Base-by-base conservation (phyloP, 352 stramenopile species). In the Phytopythium kandeliae region DNA sequence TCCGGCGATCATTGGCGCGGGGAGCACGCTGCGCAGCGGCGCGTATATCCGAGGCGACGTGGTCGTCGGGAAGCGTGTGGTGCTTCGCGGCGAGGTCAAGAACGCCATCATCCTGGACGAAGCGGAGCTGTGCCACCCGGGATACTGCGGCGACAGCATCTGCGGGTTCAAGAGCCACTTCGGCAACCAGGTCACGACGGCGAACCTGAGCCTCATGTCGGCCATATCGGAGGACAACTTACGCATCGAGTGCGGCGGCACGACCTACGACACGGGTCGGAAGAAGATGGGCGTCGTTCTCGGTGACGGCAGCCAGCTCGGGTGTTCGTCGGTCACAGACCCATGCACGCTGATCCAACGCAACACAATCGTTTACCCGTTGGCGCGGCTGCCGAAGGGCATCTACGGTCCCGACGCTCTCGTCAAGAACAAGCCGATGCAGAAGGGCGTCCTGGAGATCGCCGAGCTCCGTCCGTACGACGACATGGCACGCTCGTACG, bases 401-500 rank as follows among this genome's bases (percentile, higher is more conserved):
- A 65, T 89, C 22, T 92, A 92, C 45, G 81, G 77, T 2, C 73
- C 78, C 3, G 67, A 83, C 36, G 54, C 77, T 4, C 61, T 92
- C 15, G 66, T 92, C 64, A 92, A 90, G 63, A 90, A 90, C 66
- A 90, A 90, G 33, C 78, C 81, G 15, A 66, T 89, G 57, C 74
- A 87, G 43, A 71, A 72, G 10, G 81, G 78, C 4, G 78, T 90
- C 30, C 17, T 90, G 25, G 74, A 89, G 34, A 58, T 84, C 19
- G 66, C 61, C 24, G 53, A 72, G 5, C 21, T 86, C 19, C 52
- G 55, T 51, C 21, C 9, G 37, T 6, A 12, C 47, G 10, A 44
- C 22, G 21, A 42, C 21, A 28, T 11, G 38, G 24, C 26, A 6
- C 28, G 46, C 31, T 31, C 10, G 10, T 28, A 41, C 21, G 44